Percentiles rank a stretch among this genome's conserved stretches.
Evolutionary conservation across 768 basidiomycete species (phyloP).

Genomic region (Xerocomus potaroensis): DNA sequence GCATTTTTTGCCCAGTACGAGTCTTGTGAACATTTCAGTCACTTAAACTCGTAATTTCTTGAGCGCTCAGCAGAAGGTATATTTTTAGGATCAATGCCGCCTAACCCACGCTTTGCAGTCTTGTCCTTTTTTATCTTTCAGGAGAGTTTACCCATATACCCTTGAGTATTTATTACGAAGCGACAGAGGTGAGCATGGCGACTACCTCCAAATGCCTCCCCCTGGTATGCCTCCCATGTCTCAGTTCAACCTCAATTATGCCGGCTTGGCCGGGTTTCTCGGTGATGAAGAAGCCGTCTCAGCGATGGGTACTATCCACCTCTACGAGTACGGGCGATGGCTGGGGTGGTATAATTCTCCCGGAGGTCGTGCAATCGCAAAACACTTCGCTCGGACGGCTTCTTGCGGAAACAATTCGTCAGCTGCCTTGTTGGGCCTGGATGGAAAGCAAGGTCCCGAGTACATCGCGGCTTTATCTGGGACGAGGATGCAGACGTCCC

Average conservation of each 20-base stretch:
- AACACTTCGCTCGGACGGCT: constrained; percentile 24
- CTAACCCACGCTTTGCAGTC: too few species aligned
- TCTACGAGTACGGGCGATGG: constrained; percentile 27
- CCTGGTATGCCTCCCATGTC: too few species aligned
- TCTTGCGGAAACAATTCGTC: constrained; percentile 21
- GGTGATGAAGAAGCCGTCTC: constrained; percentile 33
- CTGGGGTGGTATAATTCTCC: constrained; percentile 36
- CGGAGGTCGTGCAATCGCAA: constrained; percentile 28
- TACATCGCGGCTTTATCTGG: constrained; percentile 27
- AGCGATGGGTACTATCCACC: constrained; percentile 27
- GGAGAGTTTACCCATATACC: too few species aligned
- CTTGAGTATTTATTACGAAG: too few species aligned
- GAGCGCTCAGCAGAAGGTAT: too few species aligned
- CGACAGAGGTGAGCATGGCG: too few species aligned
- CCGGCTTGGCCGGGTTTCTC: constrained; percentile 33
- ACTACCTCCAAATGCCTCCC: too few species aligned
- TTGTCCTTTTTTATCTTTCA: too few species aligned
- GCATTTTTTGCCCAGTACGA: too few species aligned
- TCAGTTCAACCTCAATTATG: constrained; percentile 25
- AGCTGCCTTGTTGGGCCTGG: constrained; percentile 21
- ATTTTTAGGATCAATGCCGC: too few species aligned
- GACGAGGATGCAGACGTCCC: constrained; percentile 25
- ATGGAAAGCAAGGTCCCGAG: constrained; percentile 23
- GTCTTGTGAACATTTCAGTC: too few species aligned
- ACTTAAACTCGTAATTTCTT: too few species aligned